Evolutionary conservation across 2,329 filamentous ascomycete genomes (phyloP).

Genomic region (Hypoxylon sp.): DNA sequence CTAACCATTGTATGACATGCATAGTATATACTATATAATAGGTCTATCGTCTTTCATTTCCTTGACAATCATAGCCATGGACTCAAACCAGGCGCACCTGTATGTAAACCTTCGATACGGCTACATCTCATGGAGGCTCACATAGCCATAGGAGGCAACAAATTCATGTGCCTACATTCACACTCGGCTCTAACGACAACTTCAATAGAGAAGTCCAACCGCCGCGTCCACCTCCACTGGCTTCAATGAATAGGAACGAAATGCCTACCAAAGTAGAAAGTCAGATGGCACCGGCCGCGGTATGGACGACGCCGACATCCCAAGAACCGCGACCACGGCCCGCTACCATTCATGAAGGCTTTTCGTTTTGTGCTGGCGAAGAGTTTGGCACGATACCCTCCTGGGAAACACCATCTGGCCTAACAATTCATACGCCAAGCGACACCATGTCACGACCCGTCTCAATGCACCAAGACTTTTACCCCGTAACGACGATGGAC

Average conservation of each 20-base stretch:
- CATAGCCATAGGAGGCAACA: constrained; percentile 60
- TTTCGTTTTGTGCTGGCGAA: constrained; percentile 69
- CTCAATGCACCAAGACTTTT: constrained; percentile 70
- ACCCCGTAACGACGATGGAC: constrained; percentile 63
- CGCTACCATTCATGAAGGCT: constrained; percentile 71
- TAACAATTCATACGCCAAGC: constrained; percentile 65
- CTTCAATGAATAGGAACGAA: constrained; percentile 66
- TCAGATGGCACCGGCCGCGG: constrained; percentile 59
- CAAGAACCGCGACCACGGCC: constrained; percentile 66
- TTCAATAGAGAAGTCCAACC: constrained; percentile 60
- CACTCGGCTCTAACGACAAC: constrained; percentile 62
- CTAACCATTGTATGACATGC: constrained; percentile 53
- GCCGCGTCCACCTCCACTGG: constrained; percentile 58
- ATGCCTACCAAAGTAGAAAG: constrained; percentile 62
- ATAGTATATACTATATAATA: constrained; percentile 55
- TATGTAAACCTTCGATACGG: constrained; percentile 55
- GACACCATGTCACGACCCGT: constrained; percentile 67
- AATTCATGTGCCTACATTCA: constrained; percentile 63
- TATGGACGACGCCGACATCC: constrained; percentile 69
- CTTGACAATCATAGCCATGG: constrained; percentile 59
- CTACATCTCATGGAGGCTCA: constrained; percentile 52
- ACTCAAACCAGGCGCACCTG: constrained; percentile 65
- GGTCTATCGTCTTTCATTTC: constrained; percentile 53
- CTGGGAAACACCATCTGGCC: constrained; percentile 67
- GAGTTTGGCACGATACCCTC: constrained; percentile 65